These are phyloP conservation scores for Colletotrichum sublineola DNA, from an alignment of 2,329 filamentous ascomycete species.

Conservation along the genomic window DNA sequence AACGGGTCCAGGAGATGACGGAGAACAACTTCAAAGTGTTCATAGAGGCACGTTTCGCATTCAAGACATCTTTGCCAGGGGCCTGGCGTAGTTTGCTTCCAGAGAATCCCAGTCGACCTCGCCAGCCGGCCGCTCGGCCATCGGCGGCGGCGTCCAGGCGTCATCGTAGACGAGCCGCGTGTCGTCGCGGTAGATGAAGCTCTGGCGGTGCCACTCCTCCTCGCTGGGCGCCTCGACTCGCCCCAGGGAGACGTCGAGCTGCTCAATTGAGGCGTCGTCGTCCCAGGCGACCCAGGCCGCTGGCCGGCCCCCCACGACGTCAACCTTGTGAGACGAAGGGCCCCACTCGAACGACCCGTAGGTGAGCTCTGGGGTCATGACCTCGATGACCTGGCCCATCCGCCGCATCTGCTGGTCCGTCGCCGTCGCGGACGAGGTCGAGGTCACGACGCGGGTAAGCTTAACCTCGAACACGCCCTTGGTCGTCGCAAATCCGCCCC, in stretches of 20 bases:
- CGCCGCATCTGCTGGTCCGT: slow-evolving; percentile 20
- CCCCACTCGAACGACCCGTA: slow-evolving; percentile 44
- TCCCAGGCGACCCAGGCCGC: slow-evolving; percentile 40
- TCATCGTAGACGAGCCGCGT: slow-evolving; percentile 40
- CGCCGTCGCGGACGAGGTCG: slow-evolving; percentile 26
- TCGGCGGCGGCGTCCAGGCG: slow-evolving; percentile 16
- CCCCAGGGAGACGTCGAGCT: slow-evolving; percentile 37
- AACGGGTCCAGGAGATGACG: neutral
- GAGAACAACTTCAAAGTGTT: neutral
- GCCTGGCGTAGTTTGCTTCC: slow-evolving; percentile 41
- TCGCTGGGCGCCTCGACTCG: slow-evolving; percentile 33
- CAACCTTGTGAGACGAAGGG: slow-evolving; percentile 19
- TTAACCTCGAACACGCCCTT: slow-evolving; percentile 52
- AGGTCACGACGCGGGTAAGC: slow-evolving; percentile 44
- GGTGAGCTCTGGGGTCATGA: slow-evolving; percentile 40
- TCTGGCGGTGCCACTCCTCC: slow-evolving; percentile 42
- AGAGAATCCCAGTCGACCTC: slow-evolving; percentile 42
- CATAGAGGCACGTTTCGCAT: slow-evolving; percentile 1
- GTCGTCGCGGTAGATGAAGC: slow-evolving; percentile 37
- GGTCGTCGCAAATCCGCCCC: slow-evolving; percentile 54
- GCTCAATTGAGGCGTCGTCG: slow-evolving; percentile 32
- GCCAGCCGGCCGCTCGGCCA: slow-evolving; percentile 34
- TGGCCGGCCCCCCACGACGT: slow-evolving; percentile 36
- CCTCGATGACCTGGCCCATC: slow-evolving; percentile 36
- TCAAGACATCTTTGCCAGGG: slow-evolving; percentile 24